These are phyloP conservation scores for Fusarium sp. DNA, from an alignment of 2,329 filamentous ascomycete species.

Conservation along the genomic window DNA sequence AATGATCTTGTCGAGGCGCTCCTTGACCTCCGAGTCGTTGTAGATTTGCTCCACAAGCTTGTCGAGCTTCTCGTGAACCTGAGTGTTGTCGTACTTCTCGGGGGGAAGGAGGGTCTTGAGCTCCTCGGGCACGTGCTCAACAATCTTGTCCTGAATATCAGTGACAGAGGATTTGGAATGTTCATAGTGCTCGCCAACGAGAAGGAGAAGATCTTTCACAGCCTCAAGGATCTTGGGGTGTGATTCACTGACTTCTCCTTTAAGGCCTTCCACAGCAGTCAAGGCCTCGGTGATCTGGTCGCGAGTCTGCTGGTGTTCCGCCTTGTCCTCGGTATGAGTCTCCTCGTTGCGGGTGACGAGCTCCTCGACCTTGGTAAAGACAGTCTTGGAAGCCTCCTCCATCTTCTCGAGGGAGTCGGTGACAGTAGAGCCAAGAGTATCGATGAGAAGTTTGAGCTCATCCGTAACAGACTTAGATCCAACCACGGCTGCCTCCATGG, in stretches of 20 bases:
- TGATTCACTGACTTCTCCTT: constrained; percentile 84
- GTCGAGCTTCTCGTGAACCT: constrained; percentile 66
- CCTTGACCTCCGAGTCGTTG: constrained; percentile 49
- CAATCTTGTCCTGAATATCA: constrained; percentile 70
- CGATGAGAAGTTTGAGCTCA: constrained; percentile 88
- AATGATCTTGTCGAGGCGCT: constrained; percentile 51
- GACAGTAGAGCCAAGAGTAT: constrained; percentile 85
- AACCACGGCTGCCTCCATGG: constrained; percentile 80
- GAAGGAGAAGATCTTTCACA: constrained; percentile 85
- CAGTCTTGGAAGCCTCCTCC: constrained; percentile 87
- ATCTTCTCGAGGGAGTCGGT: constrained; percentile 89
- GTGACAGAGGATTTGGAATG: constrained; percentile 79
- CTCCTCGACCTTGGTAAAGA: constrained; percentile 86
- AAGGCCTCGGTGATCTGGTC: constrained; percentile 84
- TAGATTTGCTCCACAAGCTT: constrained; percentile 54
- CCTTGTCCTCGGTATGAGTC: constrained; percentile 78
- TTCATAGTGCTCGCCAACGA: constrained; percentile 90
- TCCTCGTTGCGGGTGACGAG: constrained; percentile 83
- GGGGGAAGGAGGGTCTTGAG: constrained; percentile 65
- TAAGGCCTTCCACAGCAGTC: constrained; percentile 79
- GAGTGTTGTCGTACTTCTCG: constrained; percentile 69
- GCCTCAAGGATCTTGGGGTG: constrained; percentile 91
- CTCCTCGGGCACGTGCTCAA: constrained; percentile 74
- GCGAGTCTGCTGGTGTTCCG: constrained; percentile 86
- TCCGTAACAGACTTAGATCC: constrained; percentile 86